A percentile compares a stretch with the other conserved stretches of the same genome.
phyloP scores from a whole-genome alignment of 179 eudicot genomes.

The Drosera spatulata region DNA sequence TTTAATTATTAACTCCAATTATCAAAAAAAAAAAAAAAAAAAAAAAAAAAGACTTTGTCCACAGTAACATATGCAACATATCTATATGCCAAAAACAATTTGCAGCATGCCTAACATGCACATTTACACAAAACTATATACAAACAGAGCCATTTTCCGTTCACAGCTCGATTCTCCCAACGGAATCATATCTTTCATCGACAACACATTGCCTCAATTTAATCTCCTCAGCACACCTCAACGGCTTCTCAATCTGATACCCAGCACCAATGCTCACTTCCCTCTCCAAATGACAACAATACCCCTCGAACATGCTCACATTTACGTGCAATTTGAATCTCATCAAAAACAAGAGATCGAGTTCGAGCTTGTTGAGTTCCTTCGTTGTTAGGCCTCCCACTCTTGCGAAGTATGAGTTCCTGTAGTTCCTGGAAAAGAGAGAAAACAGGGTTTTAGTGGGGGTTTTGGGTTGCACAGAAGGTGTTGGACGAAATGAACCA shows the following conservation, averaged over 20 bases:
- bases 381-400: conserved; percentile 77
- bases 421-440: conserved; percentile 56
- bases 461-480: neutral
- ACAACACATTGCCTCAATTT: conserved; percentile 33
- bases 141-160: neutral
- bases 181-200: conserved; percentile 29
- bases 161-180: conserved; percentile 30
- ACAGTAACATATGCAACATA: too few relatives aligned
- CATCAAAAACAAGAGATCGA: conserved; percentile 76
- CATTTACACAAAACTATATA: too few relatives aligned
- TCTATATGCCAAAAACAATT: too few relatives aligned
- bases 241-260: conserved; percentile 72
- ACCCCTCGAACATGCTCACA: conserved; percentile 90
- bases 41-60: too few relatives aligned
- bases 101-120: too few relatives aligned
- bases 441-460: neutral
- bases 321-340: conserved; percentile 85
- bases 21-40: too few relatives aligned
- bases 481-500: neutral
- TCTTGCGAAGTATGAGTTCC: conserved; percentile 81
- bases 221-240: conserved; percentile 89
- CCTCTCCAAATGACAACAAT: conserved; percentile 79
- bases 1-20: too few relatives aligned
- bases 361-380: conserved; percentile 77
- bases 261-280: conserved; percentile 98